A percentile compares a stretch with the other conserved stretches of the same genome.
Conservation (phyloP, 164 flowering plant species). For the Nymphaea thermarum region DNA sequence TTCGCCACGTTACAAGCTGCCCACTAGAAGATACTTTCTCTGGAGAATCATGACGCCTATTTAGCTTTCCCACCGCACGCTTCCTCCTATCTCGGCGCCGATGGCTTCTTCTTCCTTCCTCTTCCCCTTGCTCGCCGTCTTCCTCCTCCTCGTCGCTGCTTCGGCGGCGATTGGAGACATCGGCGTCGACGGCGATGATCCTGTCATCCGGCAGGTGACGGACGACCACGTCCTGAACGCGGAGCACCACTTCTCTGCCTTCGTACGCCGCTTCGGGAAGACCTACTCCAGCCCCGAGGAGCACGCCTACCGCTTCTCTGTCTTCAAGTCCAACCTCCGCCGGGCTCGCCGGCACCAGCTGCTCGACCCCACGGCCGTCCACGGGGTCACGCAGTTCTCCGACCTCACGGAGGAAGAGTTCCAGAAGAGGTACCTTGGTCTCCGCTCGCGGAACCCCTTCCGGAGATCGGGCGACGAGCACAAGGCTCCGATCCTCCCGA, state of each 20-base stretch:
- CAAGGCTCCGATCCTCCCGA: conserved; percentile 78
- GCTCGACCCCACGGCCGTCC: conserved; percentile 79
- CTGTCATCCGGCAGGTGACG: conserved; percentile 23
- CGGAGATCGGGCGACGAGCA: conserved; percentile 38
- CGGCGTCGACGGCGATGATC: conserved; percentile 8
- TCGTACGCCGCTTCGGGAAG: conserved; percentile 50
- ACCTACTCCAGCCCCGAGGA: conserved; percentile 55
- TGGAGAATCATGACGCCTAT: too few species aligned
- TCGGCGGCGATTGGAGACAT: not conserved
- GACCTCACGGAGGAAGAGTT: conserved; percentile 82
- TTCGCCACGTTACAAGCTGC: too few species aligned
- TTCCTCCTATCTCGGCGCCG: not conserved
- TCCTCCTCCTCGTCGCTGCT: conserved; percentile 1
- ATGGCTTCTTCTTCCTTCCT: conserved; percentile 2
- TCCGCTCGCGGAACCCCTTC: conserved; percentile 24
- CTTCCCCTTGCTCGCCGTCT: conserved; percentile 1
- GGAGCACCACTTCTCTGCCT: conserved; percentile 55
- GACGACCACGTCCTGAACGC: conserved; percentile 37
- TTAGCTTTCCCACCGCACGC: not conserved
- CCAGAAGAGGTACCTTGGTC: conserved; percentile 38
- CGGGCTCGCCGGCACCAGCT: conserved; percentile 64
- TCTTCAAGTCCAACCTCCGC: conserved; percentile 69
- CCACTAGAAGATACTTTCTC: too few species aligned
- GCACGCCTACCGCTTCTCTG: conserved; percentile 56
- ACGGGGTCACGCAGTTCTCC: conserved; percentile 86